These are phyloP conservation scores for Phytophthora vignae DNA, from an alignment of 352 stramenopile genomes.

Conservation along the genomic window DNA sequence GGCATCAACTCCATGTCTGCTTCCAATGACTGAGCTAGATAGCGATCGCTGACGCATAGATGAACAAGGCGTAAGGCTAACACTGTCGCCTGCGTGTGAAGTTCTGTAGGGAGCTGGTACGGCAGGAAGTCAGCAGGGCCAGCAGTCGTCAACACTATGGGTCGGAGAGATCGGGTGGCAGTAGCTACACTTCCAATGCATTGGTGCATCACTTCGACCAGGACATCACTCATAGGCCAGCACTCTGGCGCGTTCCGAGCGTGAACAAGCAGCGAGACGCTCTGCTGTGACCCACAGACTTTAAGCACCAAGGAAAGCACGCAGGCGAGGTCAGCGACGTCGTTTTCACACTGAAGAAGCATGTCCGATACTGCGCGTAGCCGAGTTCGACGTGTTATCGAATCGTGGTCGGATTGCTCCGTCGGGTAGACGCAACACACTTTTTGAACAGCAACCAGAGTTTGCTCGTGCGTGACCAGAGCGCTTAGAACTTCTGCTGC, in stretches of 20 bases:
- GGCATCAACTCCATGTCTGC: conserved; percentile 18
- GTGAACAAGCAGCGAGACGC: conserved; percentile 15
- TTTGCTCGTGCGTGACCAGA: conserved; percentile 9
- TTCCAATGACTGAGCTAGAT: conserved; percentile 16
- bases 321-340: conserved; percentile 4
- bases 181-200: conserved; percentile 1
- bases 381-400: neutral
- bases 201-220: conserved; percentile 21
- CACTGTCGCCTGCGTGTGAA: conserved; percentile 16
- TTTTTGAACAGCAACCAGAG: conserved; percentile 9
- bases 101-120: neutral
- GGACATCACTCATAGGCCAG: conserved; percentile 24
- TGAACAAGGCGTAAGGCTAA: conserved; percentile 15
- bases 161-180: neutral
- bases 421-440: conserved; percentile 1
- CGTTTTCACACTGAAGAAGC: conserved; percentile 23
- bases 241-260: conserved; percentile 15
- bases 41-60: conserved; percentile 5
- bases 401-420: neutral
- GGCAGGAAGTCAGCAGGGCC: conserved; percentile 25
- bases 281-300: conserved; percentile 7
- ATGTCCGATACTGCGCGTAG: conserved; percentile 27
- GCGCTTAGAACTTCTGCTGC: conserved; percentile 16
- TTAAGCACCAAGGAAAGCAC: conserved; percentile 14
- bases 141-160: conserved; percentile 13